Evolutionary conservation across 331 rosid species (phyloP).

Genomic region (Quercus phellos): DNA sequence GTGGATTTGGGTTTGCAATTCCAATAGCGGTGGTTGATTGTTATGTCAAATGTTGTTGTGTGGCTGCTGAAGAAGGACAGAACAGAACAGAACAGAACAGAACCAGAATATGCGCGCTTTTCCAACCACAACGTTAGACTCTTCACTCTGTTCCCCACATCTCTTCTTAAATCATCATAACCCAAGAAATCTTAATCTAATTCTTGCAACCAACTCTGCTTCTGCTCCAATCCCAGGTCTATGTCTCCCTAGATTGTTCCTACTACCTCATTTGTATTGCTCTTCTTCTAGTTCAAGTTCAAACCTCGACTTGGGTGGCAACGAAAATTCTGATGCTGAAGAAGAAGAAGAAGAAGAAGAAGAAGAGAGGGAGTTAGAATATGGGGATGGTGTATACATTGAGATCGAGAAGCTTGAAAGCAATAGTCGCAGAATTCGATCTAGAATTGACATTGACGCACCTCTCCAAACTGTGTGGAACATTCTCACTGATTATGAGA

Average conservation of each 20-base stretch:
- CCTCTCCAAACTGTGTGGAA: constrained; percentile 58
- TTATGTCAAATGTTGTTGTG: not conserved
- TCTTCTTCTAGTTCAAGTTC: constrained; percentile 18
- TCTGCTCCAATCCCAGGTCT: not conserved
- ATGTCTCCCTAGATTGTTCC: constrained; percentile 18
- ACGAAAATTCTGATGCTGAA: not conserved
- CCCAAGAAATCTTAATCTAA: not conserved
- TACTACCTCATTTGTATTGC: constrained; percentile 15
- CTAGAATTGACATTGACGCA: constrained; percentile 49
- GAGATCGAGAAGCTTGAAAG: constrained; percentile 46
- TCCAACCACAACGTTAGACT: constrained; percentile 14
- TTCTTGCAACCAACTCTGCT: not conserved
- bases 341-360: not conserved
- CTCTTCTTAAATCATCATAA: not conserved
- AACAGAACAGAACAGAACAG: not conserved
- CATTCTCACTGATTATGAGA: constrained; percentile 77
- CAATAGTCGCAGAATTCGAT: constrained; percentile 61
- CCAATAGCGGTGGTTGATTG: not conserved
- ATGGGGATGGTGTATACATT: constrained; percentile 44
- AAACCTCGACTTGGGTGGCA: constrained; percentile 3
- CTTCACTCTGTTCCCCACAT: constrained; percentile 1
- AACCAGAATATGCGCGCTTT: constrained; percentile 33
- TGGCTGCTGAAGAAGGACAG: not conserved
- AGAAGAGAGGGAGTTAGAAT: not conserved
- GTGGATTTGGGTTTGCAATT: not conserved